Evolutionary conservation across 441 rosid species (phyloP), one percentile per base, ranked within the genome.

Genomic region (Geranium incanum): DNA sequence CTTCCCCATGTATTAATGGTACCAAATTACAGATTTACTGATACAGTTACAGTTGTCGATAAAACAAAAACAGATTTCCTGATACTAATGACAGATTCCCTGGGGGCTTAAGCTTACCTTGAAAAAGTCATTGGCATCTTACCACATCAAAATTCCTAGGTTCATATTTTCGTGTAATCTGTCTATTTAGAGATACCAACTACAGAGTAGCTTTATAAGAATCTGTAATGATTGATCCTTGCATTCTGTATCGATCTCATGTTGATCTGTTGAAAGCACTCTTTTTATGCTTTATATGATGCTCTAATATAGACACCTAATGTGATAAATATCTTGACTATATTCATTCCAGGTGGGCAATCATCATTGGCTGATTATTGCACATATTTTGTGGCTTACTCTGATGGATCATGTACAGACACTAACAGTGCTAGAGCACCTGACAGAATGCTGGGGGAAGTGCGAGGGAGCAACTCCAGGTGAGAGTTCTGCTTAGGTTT

Each of bases 321-420:
- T 65, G 41, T 65, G 18, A 6, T 36, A 12, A n/a, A n/a, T 65
- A n/a, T 28, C 36, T 33, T 12, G 9, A 9, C 41, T 28, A 23
- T 65, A 6, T 55, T 33, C 64, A 15, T 78, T 79, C 79, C 91
- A 95, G 99, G 99, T 9, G 99, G 99, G 72, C 99, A 95, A 84
- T 95, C 99, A 70, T 91, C 97, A 19, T 76, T 95, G 77, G 98
- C 99, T 48, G 99, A 95, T 86, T 95, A 92, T 76, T 95, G 99
- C 80, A 87, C 98, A 57, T 95, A 95, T 76, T 90, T 89, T 77
- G 99, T 95, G 75, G 99, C 99, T 11, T 95, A 95, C 75, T 95
- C 99, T 70, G 99, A 95, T 83, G 99, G 99, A 71, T 95, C 98
- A 43, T 95, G 99, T 78, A 95, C 97, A 13, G 99, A 92, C 75